Evolutionary conservation across 192 early-diverging fungal species (phyloP).

Genomic region (Dissophora globulifera): DNA sequence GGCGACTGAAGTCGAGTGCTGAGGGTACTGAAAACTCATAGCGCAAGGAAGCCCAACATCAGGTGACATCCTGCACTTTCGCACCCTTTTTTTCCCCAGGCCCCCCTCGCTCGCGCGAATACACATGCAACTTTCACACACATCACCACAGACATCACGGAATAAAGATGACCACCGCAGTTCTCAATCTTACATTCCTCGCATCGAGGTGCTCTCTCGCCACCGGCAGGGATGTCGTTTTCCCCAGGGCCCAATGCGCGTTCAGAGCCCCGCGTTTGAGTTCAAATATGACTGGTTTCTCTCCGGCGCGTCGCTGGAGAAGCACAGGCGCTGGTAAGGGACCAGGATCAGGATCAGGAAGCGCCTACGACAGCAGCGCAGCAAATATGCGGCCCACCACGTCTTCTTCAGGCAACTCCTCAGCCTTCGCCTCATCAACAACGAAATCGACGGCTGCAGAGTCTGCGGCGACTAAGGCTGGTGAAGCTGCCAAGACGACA

Average conservation of each 20-base stretch:
- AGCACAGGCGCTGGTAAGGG: no score
- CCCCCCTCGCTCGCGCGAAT: no score
- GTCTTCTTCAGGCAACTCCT: not conserved
- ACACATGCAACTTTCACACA: no score
- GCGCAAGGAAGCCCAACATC: no score
- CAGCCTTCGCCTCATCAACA: not conserved
- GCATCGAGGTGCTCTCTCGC: not conserved
- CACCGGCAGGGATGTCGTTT: not conserved
- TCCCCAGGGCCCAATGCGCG: not conserved
- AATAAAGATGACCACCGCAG: not conserved
- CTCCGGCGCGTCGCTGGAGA: not conserved
- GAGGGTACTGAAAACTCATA: no score
- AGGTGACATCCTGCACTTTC: no score
- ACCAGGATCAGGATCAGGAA: no score
- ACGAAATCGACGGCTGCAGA: not conserved
- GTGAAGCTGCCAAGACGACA: constrained; percentile 2
- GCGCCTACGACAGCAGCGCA: not conserved
- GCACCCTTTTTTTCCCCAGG: no score
- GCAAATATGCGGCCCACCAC: not conserved
- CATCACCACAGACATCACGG: no score
- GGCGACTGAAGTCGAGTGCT: no score
- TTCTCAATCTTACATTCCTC: not conserved
- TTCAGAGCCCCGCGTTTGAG: constrained; percentile 8
- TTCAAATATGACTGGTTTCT: constrained; percentile 4
- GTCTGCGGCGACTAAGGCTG: not conserved